Evolutionary conservation across 805 yeast species (phyloP), one percentile per base, ranked within the genome.

Genomic region (Hanseniaspora singularis): DNA sequence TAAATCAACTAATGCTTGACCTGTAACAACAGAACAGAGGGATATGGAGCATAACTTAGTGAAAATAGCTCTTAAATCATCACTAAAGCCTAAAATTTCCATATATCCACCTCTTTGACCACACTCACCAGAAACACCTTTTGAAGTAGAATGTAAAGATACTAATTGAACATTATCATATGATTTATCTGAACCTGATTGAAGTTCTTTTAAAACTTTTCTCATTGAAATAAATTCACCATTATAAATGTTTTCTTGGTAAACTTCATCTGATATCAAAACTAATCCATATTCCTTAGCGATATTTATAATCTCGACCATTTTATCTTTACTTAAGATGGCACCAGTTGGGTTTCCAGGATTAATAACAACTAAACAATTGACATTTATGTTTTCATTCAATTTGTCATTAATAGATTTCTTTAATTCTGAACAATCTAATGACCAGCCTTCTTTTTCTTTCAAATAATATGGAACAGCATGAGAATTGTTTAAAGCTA

Each of bases 281-380:
- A 87, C 89, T 14, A 92, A 62, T 36, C 94, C 87, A 54, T 86
- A 66, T 58, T 80, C 79, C 15, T 95, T 94, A 27, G 96, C 95
- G 49, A 89, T 73, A 32, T 73, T 69, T 49, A 92, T 69, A 46
- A 92, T 72, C 36, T 78, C 80, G 34, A 70, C 76, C 57, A 92
- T 86, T 52, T 79, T 77, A 4, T 72, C 73, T 42, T 68, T 70
- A 9, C 73, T 63, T 50, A 92, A 69, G 46, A 87, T 77, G 1
- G 95, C 74, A 36, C 99, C 99, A 0, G 99, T 92, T 52, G 99
- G 99, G 65, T 92, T 92, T 49, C 99, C 97, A 1, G 99, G 99
- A 67, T 92, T 92, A 58, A 92, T 92, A 14, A 92, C 84, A 2
- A 89, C 97, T 46, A 94, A 66, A 50, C 89, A 79, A 56, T 84